Evolutionary conservation across 805 yeast species (phyloP).

Genomic region (Candida mattraensis): DNA sequence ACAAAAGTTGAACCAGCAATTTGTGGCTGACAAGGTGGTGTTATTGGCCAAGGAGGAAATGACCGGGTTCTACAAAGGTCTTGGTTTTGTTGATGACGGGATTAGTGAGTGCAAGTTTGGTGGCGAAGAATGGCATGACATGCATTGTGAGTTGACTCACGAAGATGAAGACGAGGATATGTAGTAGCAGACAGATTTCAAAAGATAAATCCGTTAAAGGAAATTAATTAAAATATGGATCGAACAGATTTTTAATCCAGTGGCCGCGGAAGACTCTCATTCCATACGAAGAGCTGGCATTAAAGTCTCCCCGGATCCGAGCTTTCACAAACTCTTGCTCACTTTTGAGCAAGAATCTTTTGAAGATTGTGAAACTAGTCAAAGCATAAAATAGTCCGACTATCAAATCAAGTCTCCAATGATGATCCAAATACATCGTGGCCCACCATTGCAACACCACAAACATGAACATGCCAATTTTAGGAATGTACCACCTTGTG

Average conservation of each 20-base stretch:
- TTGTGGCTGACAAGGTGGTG: slow-evolving; percentile 74
- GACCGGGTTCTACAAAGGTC: slow-evolving; percentile 73
- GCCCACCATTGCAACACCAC: slow-evolving; percentile 72
- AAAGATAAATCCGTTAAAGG: not conserved
- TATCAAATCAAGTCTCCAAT: slow-evolving; percentile 63
- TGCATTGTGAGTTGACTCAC: slow-evolving; percentile 42
- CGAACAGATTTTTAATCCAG: slow-evolving; percentile 53
- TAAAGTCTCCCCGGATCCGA: slow-evolving; percentile 38
- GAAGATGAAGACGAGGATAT: slow-evolving; percentile 43
- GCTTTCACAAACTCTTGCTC: slow-evolving; percentile 41
- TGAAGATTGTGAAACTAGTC: slow-evolving; percentile 40
- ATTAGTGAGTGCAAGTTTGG: slow-evolving; percentile 58
- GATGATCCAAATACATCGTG: slow-evolving; percentile 71
- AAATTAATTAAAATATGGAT: slow-evolving; percentile 36
- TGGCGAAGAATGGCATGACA: slow-evolving; percentile 60
- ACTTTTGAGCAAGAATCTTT: slow-evolving; percentile 34
- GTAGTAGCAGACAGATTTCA: slow-evolving; percentile 6
- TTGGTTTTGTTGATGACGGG: slow-evolving; percentile 78
- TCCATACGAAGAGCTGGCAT: slow-evolving; percentile 54
- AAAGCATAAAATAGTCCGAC: slow-evolving; percentile 56
- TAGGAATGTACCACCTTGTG: slow-evolving; percentile 36
- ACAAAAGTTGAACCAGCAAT: slow-evolving; percentile 86
- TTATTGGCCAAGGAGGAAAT: slow-evolving; percentile 70
- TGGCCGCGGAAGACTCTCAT: slow-evolving; percentile 57
- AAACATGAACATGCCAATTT: slow-evolving; percentile 40